phyloP scores from a whole-genome alignment of 164 flowering plant genomes.

The Vitis riparia region DNA sequence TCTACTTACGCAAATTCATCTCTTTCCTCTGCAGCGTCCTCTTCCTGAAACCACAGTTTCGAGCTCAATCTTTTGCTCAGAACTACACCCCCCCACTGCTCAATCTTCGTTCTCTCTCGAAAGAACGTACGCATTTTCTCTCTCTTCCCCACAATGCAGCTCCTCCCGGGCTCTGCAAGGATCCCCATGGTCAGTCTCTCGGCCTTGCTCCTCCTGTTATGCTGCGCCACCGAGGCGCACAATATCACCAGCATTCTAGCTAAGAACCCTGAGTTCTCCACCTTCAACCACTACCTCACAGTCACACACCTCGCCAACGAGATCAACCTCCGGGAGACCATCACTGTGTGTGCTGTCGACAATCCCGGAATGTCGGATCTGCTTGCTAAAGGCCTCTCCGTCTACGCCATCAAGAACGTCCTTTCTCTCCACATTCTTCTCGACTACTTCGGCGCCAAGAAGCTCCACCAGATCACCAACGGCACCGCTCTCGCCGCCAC shows the following conservation, averaged over 20 bases:
- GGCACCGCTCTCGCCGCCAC: constrained; percentile 53
- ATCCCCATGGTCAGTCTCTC: not conserved
- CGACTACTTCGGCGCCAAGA: constrained; percentile 56
- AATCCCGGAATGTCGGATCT: constrained; percentile 51
- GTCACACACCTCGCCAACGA: constrained; percentile 57
- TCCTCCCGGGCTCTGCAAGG: constrained; percentile 3
- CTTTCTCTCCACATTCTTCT: constrained; percentile 56
- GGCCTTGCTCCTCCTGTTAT: constrained; percentile 9
- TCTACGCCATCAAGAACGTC: constrained; percentile 38
- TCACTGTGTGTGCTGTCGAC: constrained; percentile 63
- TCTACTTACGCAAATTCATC: not conserved
- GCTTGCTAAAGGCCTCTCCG: constrained; percentile 35
- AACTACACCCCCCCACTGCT: not conserved
- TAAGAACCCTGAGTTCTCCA: constrained; percentile 48
- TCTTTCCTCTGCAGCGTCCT: not conserved
- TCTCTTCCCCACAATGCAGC: constrained; percentile 27
- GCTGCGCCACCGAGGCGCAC: constrained; percentile 30
- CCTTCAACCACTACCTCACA: constrained; percentile 65
- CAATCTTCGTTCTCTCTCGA: constrained; percentile 14
- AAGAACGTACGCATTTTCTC: not conserved
- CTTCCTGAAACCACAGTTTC: too few relatives aligned
- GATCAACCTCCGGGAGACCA: constrained; percentile 60
- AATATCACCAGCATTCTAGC: constrained; percentile 55
- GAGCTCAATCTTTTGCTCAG: too few relatives aligned
- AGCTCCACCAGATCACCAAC: constrained; percentile 62